These are phyloP conservation scores for Calvatia gigantea DNA, from an alignment of 768 basidiomycete species.

Conservation along the genomic window DNA sequence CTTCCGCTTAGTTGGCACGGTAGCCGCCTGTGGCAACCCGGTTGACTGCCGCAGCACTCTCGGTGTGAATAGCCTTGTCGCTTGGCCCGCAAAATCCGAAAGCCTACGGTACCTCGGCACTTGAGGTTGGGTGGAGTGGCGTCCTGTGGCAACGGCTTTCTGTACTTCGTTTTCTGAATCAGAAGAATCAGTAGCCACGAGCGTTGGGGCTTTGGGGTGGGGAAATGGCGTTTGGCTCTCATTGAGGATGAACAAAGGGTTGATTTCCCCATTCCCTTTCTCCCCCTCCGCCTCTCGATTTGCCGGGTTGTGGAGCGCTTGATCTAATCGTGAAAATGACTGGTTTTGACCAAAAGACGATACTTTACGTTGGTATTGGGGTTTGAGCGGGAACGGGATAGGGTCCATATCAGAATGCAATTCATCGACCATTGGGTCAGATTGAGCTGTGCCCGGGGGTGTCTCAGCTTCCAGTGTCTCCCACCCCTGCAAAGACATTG, in stretches of 20 bases:
- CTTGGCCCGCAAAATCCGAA: slow-evolving; percentile 46
- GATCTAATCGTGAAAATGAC: background rate
- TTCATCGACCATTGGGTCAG: slow-evolving; percentile 26
- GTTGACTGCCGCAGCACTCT: slow-evolving; percentile 7
- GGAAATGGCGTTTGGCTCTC: slow-evolving; percentile 53
- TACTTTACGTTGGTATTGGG: slow-evolving; percentile 2
- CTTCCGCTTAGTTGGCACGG: slow-evolving; percentile 21
- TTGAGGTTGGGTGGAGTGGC: background rate
- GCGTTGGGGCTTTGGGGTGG: slow-evolving; percentile 33
- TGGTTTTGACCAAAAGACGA: background rate
- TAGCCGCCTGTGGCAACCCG: slow-evolving; percentile 25
- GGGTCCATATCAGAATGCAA: slow-evolving; percentile 22
- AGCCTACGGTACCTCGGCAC: slow-evolving; percentile 33
- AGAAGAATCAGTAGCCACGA: slow-evolving; percentile 20
- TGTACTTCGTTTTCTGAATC: slow-evolving; percentile 40
- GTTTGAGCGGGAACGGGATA: slow-evolving; percentile 6
- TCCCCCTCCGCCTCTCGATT: background rate
- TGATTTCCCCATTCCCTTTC: background rate
- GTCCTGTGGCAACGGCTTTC: slow-evolving; percentile 24
- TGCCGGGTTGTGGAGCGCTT: background rate
- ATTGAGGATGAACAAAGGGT: slow-evolving; percentile 47
- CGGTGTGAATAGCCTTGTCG: slow-evolving; percentile 30
- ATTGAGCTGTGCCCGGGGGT: slow-evolving; percentile 3
- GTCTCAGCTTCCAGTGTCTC: slow-evolving; percentile 12
- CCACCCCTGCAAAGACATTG: slow-evolving; percentile 13